These are phyloP conservation scores for Xylaria sp. DNA, from an alignment of 2,329 filamentous ascomycete species.

Conservation along the genomic window DNA sequence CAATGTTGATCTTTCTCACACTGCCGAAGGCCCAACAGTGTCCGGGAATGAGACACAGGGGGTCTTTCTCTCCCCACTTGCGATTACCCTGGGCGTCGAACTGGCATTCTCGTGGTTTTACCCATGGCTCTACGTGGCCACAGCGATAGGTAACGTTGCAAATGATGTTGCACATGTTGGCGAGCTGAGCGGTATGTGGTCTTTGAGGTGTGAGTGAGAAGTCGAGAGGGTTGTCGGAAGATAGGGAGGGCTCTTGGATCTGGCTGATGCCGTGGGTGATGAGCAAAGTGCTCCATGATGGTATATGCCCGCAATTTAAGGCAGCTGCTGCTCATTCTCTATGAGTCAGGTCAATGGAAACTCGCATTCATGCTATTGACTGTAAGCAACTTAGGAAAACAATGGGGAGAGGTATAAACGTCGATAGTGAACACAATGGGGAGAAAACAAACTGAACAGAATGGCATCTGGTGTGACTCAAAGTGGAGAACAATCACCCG, in stretches of 20 bases:
- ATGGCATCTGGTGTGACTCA: not conserved
- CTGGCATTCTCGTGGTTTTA: not conserved
- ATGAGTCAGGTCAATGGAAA: not conserved
- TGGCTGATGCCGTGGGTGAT: not conserved
- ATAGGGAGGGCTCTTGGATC: not conserved
- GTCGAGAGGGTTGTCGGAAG: not conserved
- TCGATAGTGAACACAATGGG: not conserved
- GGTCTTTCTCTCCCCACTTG: not conserved
- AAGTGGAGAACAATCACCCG: not conserved
- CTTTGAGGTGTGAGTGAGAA: not conserved
- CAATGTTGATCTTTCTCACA: not conserved
- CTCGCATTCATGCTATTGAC: not conserved
- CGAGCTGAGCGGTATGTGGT: not conserved
- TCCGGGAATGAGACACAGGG: slow-evolving; percentile 5
- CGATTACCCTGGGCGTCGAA: not conserved
- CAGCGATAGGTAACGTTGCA: slow-evolving; percentile 18
- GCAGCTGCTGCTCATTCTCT: not conserved
- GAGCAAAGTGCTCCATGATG: not conserved
- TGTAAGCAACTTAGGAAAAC: not conserved
- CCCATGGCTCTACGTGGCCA: slow-evolving; percentile 14
- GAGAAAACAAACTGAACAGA: not conserved
- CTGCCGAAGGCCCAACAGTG: slow-evolving; percentile 12
- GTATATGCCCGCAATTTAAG: not conserved
- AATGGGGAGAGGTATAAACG: not conserved
- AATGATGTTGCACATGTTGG: slow-evolving; percentile 21